Conservation (phyloP, 306 rosid genomes). For the Vigna nakashimae region DNA sequence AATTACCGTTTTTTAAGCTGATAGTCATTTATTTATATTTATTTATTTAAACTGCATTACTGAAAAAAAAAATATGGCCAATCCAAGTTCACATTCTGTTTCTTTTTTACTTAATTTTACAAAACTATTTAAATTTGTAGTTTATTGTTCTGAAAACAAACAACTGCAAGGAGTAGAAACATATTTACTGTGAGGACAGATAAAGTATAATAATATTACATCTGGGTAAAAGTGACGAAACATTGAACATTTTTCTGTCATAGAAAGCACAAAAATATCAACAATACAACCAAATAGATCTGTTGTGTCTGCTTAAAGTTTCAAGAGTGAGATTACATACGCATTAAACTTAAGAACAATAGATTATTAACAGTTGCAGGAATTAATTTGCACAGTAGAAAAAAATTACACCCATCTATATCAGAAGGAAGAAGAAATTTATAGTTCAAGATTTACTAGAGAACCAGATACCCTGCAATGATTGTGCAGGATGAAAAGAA, state of each 20-base stretch:
- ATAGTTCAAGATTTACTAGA: not conserved
- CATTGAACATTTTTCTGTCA: not conserved
- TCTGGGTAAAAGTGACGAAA: not conserved
- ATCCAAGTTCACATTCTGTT: not conserved
- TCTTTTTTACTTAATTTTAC: not conserved
- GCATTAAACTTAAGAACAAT: not conserved
- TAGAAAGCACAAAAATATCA: not conserved
- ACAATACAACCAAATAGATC: not conserved
- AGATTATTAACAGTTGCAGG: not conserved
- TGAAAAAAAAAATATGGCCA: not conserved
- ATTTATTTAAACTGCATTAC: not conserved
- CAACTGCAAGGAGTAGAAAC: not conserved
- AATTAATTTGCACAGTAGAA: not conserved
- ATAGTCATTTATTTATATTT: no score
- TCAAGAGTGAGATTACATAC: not conserved
- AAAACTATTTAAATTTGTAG: not conserved
- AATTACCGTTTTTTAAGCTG: not conserved
- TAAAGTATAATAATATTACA: not conserved
- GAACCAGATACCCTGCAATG: conserved; percentile 2
- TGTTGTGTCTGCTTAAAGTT: not conserved
- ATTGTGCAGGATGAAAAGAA: not conserved
- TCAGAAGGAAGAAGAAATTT: not conserved
- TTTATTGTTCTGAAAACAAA: not conserved
- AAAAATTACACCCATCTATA: not conserved
- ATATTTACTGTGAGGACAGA: not conserved